These are phyloP conservation scores for Fusarium stilboides DNA, from an alignment of 2,329 filamentous ascomycete species.

Conservation along the genomic window DNA sequence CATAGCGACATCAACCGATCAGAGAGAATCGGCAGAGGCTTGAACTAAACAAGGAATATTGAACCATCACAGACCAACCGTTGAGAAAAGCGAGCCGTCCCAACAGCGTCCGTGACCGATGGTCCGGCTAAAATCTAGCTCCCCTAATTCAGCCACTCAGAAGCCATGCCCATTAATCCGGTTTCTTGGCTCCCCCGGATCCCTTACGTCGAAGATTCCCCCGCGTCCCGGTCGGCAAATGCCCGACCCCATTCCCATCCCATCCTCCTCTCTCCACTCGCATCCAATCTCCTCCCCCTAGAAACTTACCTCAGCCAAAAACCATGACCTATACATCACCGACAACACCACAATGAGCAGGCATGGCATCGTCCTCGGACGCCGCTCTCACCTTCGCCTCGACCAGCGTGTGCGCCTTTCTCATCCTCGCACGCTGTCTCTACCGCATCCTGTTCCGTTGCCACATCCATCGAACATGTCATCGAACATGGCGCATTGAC, in stretches of 20 bases:
- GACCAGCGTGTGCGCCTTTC: constrained; percentile 48
- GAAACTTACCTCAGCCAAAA: neutral
- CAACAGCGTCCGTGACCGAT: neutral
- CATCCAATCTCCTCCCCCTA: neutral
- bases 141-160: neutral
- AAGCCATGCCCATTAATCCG: neutral
- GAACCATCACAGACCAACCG: neutral
- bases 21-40: neutral
- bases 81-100: neutral
- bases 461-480: constrained; percentile 48
- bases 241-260: neutral
- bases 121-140: neutral
- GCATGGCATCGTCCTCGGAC: constrained; percentile 46
- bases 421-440: constrained; percentile 50
- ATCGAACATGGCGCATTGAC: constrained; percentile 52
- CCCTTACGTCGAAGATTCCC: neutral
- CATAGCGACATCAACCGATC: neutral
- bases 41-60: neutral
- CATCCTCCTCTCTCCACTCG: neutral
- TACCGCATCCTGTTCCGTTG: constrained; percentile 51
- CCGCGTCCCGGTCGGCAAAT: constrained; percentile 10
- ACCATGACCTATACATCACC: constrained; percentile 15
- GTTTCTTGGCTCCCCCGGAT: neutral
- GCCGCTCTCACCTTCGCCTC: constrained; percentile 49
- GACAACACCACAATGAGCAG: constrained; percentile 19